Evolutionary conservation across 164 flowering plant species (phyloP), one percentile per base, ranked within the genome.

Genomic region (Tinospora cordifolia): DNA sequence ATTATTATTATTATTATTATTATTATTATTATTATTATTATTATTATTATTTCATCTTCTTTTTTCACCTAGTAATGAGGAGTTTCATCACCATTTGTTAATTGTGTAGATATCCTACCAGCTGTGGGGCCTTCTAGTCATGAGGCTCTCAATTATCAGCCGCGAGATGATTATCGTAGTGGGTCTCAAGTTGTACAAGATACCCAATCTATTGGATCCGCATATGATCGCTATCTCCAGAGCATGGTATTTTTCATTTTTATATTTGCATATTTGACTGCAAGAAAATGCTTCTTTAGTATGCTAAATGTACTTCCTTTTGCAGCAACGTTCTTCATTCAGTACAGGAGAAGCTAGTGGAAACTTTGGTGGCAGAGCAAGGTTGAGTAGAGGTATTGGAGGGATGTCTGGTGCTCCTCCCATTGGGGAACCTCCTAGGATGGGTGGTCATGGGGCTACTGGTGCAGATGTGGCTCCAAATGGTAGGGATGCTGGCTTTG

Each of bases 221-320:
- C 89, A 19, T 90, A 90, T 81, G 95, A 87, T 47, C 89, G 82
- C 22, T 87, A 85, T 72, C 87, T 87, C 47, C 92, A 83, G 74
- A 83, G 58, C 65, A 71, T 76, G 81, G 90, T 84, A 79, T 66
- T 24, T 12, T 64, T 36, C 65, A 54, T 11, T 24, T 41, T 21
- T 14, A 34, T 6, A 14, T 17, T 13, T 63, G 39, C 59, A 69
- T 69, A 22, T 63, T n/a, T 65, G 26, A 30, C 27, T 38, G 63
- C 22, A 47, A 15, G 34, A 15, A 22, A 2, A 34, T 30, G 54
- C 66, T 19, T 72, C 8, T 17, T 26, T 57, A 21, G 34, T 58
- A 9, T 71, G 71, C 76, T 74, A 63, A 79, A 17, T 15, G 36
- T 65, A 72, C 69, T 81, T 76, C 62, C 63, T 71, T 75, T 66